phyloP scores from a whole-genome alignment of 305 asterid species.

The Lippia alba region DNA sequence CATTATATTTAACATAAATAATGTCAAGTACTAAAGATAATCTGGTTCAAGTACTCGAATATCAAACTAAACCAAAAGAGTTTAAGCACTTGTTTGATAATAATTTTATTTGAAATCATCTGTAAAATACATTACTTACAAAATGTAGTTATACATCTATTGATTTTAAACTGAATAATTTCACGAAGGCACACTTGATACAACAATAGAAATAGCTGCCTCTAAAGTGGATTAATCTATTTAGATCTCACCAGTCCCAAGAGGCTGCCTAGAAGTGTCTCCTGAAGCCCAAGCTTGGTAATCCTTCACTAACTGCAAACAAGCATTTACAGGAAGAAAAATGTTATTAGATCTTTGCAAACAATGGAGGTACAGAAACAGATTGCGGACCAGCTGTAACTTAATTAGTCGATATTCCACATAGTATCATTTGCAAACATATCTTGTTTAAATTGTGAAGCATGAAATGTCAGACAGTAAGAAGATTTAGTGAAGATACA shows the following conservation, averaged over 20 bases:
- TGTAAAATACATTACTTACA: neutral
- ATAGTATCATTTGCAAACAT: too few relatives aligned
- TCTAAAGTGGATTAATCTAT: slow-evolving; percentile 9
- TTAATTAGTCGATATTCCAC: too few relatives aligned
- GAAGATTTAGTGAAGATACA: neutral
- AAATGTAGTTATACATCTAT: slow-evolving; percentile 14
- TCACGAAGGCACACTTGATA: slow-evolving; percentile 15
- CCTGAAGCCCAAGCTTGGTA: slow-evolving; percentile 95
- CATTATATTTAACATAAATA: too few relatives aligned
- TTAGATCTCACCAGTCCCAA: slow-evolving; percentile 81
- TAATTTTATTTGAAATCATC: neutral
- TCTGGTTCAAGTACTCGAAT: too few relatives aligned
- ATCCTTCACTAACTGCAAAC: slow-evolving; percentile 77
- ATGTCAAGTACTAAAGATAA: too few relatives aligned
- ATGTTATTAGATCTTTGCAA: neutral
- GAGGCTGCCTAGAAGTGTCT: slow-evolving; percentile 86
- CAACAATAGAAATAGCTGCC: slow-evolving; percentile 10
- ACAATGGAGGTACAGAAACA: too few relatives aligned
- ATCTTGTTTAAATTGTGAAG: neutral
- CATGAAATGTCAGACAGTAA: slow-evolving; percentile 7
- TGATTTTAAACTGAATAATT: slow-evolving; percentile 5
- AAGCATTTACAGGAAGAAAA: neutral
- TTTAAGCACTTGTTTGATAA: too few relatives aligned
- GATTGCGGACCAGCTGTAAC: too few relatives aligned
- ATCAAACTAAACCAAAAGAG: too few relatives aligned